Conservation (phyloP, 2,329 filamentous ascomycete species). For the Cladophialophora psammophila region DNA sequence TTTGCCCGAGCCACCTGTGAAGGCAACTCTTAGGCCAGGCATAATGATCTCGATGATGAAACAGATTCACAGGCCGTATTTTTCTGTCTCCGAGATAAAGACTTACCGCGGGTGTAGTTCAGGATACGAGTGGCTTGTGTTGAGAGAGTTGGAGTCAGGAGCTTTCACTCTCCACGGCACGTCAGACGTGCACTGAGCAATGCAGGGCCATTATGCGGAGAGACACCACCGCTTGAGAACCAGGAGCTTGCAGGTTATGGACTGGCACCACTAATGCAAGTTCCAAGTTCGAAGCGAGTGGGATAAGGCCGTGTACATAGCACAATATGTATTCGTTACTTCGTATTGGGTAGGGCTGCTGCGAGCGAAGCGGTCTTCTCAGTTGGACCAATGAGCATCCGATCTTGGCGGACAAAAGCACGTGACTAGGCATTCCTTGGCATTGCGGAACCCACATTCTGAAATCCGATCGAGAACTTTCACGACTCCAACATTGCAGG, state of each 20-base stretch:
- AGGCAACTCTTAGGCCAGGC: constrained; percentile 52
- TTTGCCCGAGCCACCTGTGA: constrained; percentile 64
- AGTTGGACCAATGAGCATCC: background rate
- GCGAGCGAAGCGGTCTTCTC: background rate
- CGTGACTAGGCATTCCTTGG: constrained; percentile 8
- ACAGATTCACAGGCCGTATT: background rate
- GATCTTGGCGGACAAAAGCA: background rate
- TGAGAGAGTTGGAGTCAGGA: background rate
- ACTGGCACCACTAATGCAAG: background rate
- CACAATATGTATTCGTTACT: background rate
- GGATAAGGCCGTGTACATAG: background rate
- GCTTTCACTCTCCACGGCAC: background rate
- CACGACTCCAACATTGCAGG: constrained; percentile 9
- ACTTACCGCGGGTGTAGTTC: background rate
- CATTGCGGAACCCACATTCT: constrained; percentile 23
- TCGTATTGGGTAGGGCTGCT: background rate
- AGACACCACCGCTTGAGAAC: background rate
- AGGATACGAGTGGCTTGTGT: background rate
- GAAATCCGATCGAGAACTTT: constrained; percentile 17
- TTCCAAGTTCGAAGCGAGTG: background rate
- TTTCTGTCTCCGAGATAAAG: background rate
- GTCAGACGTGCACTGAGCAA: background rate
- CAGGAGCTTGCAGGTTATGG: background rate
- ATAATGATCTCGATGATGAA: background rate
- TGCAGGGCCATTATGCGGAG: background rate